Conservation (phyloP, 805 yeast genomes). For the Saturnispora zaruensis region DNA sequence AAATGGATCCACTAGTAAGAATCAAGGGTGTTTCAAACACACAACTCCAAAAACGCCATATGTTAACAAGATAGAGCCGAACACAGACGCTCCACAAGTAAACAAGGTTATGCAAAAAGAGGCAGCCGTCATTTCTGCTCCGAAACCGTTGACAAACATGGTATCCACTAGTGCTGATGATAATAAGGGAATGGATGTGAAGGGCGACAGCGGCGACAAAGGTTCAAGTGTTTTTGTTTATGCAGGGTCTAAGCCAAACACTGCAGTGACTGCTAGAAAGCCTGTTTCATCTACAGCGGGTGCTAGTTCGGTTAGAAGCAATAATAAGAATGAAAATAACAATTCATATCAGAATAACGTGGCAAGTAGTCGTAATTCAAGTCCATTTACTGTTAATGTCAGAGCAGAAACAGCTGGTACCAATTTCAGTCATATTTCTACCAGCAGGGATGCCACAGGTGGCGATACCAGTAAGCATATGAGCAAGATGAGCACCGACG, state of each 20-base stretch:
- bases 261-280: not conserved
- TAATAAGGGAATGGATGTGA: not conserved
- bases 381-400: constrained; percentile 4
- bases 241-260: not conserved
- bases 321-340: not conserved
- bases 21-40: not conserved
- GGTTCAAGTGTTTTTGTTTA: not conserved
- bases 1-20: not conserved
- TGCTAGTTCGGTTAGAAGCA: not conserved
- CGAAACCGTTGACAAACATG: not conserved
- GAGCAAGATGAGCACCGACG: not conserved
- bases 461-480: constrained; percentile 4
- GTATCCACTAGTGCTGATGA: not conserved
- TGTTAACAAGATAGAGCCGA: not conserved
- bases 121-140: not conserved
- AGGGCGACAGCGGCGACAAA: not conserved
- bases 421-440: constrained; percentile 2
- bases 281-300: not conserved
- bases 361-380: constrained; percentile 1
- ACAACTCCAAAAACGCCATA: constrained; percentile 2
- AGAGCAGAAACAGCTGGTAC: constrained; percentile 8
- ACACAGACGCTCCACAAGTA: not conserved
- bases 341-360: not conserved
- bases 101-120: not conserved
- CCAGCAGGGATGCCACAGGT: constrained; percentile 3